These are phyloP conservation scores for Porcisia hertigi DNA, from an alignment of 208 protist genomes.

Conservation along the genomic window DNA sequence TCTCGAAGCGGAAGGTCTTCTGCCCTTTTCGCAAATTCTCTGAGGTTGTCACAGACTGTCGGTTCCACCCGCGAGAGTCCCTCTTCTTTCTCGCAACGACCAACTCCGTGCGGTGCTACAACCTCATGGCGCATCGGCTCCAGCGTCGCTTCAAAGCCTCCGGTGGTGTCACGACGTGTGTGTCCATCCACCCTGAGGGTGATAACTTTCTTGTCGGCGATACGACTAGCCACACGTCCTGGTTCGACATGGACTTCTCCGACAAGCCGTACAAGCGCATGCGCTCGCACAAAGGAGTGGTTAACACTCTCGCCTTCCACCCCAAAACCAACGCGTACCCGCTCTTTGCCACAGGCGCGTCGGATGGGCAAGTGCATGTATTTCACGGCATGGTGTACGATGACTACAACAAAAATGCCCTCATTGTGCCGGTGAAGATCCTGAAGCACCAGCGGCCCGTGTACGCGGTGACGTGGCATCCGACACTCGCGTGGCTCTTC, in stretches of 20 bases:
- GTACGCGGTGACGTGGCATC: conserved; percentile 96
- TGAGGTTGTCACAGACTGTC: conserved; percentile 91
- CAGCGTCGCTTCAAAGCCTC: conserved; percentile 94
- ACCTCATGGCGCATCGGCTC: conserved; percentile 96
- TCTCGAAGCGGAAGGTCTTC: conserved; percentile 92
- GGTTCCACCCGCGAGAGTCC: conserved; percentile 99
- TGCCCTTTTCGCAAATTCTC: conserved; percentile 93
- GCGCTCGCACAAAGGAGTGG: conserved; percentile 94
- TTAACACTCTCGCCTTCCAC: conserved; percentile 93
- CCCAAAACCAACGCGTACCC: conserved; percentile 88
- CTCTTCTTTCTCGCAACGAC: conserved; percentile 97
- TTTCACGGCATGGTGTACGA: conserved; percentile 97
- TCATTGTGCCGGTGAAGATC: conserved; percentile 99
- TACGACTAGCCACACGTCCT: conserved; percentile 92
- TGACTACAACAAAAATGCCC: conserved; percentile 97
- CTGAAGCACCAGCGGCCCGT: conserved; percentile 94
- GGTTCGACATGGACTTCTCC: conserved; percentile 99
- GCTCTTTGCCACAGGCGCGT: conserved; percentile 97
- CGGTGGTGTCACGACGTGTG: conserved; percentile 88
- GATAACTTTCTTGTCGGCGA: conserved; percentile 97
- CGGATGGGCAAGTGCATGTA: conserved; percentile 96
- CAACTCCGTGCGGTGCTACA: conserved; percentile 96
- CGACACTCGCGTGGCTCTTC: conserved; percentile 99
- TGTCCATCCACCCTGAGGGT: conserved; percentile 96
- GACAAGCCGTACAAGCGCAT: conserved; percentile 96